phyloP scores from a whole-genome alignment of 345 rosid genomes.

The Xanthoceras sorbifolium region DNA sequence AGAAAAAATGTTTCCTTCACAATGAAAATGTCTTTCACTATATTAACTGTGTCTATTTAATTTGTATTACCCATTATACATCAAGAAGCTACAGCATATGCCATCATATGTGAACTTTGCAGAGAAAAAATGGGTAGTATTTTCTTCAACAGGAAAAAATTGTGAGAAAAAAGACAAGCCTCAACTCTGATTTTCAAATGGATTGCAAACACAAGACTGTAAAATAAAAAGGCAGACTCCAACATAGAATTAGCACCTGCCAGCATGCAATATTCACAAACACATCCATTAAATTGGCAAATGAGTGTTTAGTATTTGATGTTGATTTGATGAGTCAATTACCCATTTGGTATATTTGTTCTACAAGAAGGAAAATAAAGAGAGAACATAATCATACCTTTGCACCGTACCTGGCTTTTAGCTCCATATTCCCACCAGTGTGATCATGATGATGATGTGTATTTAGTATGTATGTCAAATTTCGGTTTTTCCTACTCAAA shows the following conservation, averaged over 20 bases:
- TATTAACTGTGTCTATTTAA: neutral
- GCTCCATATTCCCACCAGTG: slow-evolving; percentile 82
- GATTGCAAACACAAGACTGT: neutral
- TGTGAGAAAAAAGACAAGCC: neutral
- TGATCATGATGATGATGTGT: slow-evolving; percentile 97
- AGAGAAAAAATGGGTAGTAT: neutral
- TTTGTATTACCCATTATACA: neutral
- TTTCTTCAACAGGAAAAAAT: neutral
- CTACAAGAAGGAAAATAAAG: neutral
- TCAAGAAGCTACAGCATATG: neutral
- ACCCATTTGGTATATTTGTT: neutral
- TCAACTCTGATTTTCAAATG: neutral
- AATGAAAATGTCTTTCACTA: neutral
- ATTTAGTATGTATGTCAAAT: slow-evolving; percentile 88
- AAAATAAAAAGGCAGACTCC: neutral
- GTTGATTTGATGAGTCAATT: neutral
- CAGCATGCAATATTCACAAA: neutral
- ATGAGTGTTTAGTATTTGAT: neutral
- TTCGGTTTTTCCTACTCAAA: slow-evolving; percentile 72
- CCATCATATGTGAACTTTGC: neutral
- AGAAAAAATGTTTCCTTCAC: neutral
- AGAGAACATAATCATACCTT: slow-evolving; percentile 62
- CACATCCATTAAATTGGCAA: neutral
- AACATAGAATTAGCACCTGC: neutral
- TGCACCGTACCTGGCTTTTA: slow-evolving; percentile 97